Base-by-base conservation (phyloP, 768 basidiomycete genomes). In the Baorangia bicolor region DNA sequence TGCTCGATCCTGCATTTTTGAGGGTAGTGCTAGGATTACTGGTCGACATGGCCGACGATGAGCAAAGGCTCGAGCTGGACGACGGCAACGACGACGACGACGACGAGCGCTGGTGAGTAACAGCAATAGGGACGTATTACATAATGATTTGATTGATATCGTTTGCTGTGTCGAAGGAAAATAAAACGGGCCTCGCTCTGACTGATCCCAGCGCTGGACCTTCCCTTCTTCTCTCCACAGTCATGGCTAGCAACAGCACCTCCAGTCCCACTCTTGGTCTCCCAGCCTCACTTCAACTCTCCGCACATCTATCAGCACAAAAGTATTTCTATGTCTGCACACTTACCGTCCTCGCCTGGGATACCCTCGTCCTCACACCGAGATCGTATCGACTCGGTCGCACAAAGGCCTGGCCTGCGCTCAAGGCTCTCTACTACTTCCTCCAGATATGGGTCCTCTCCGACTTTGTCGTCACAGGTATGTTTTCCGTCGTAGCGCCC, bases 271-370 rank as follows among this genome's bases (percentile, higher is more conserved):
- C 10, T 16, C 5, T 42, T 2, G 13, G 14, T 0, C 69, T 92
- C 9, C 91, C 91, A 18, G 70, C 77, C 51, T 88, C 84, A 23
- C 84, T 93, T 66, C 76, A 87, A 61, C 82, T 92, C 6, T 81
- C 91, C 0, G 81, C 91, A 2, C 91, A 90, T 69, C 78, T 93
- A 34, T 83, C 81, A 30, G 91, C 91, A 0, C 91, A 92, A 78
- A 92, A 93, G 72, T 94, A 94, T 64, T 92, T 93, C 69, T 83
- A 90, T 44, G 92, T 93, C 60, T 94, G 91, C 76, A 90, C 91
- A 0, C 83, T 94, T 59, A 94, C 91, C 51, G 89, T 94, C 53
- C 88, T 90, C 0, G 91, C 91, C 8, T 93, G 92, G 91, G 91
- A 94, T 64, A 86, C 90, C 34, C 84, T 94, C 64, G 91, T 94